These are phyloP conservation scores for Pleomassaria siparia DNA, from an alignment of 2,329 filamentous ascomycete genomes.

Conservation along the genomic window DNA sequence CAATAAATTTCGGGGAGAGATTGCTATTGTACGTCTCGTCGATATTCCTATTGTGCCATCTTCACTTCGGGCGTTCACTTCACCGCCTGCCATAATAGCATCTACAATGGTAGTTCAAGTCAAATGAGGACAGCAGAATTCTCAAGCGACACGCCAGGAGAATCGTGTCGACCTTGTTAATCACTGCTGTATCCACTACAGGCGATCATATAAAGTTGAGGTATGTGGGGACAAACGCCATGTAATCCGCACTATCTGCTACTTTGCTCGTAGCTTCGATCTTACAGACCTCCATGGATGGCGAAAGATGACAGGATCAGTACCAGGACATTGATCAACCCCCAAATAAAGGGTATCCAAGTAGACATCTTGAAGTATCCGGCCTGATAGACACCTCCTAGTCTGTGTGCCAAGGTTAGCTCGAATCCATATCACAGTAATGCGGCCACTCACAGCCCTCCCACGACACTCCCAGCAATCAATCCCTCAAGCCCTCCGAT, in stretches of 20 bases:
- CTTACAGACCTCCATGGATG: slow-evolving; percentile 85
- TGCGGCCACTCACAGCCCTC: slow-evolving; percentile 65
- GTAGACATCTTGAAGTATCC: slow-evolving; percentile 91
- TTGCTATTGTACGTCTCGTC: not conserved
- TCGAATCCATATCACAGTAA: not conserved
- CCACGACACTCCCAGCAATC: slow-evolving; percentile 78
- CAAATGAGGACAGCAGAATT: too few relatives aligned
- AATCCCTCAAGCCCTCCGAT: slow-evolving; percentile 76
- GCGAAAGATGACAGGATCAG: slow-evolving; percentile 86
- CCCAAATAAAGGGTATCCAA: slow-evolving; percentile 91
- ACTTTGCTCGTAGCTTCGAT: too few relatives aligned
- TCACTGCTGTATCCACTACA: too few relatives aligned
- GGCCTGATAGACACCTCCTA: slow-evolving; percentile 77
- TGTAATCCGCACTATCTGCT: too few relatives aligned
- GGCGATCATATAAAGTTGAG: too few relatives aligned
- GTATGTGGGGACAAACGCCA: too few relatives aligned
- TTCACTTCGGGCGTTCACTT: not conserved
- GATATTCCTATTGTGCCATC: not conserved
- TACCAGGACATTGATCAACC: slow-evolving; percentile 77
- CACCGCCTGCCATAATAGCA: not conserved
- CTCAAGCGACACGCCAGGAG: not conserved
- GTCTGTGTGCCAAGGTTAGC: slow-evolving; percentile 49
- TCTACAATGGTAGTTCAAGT: not conserved
- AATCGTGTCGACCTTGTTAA: too few relatives aligned
- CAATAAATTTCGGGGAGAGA: too few relatives aligned